Evolutionary conservation across 805 yeast species (phyloP).

Genomic region (Candida taoyuanica): DNA sequence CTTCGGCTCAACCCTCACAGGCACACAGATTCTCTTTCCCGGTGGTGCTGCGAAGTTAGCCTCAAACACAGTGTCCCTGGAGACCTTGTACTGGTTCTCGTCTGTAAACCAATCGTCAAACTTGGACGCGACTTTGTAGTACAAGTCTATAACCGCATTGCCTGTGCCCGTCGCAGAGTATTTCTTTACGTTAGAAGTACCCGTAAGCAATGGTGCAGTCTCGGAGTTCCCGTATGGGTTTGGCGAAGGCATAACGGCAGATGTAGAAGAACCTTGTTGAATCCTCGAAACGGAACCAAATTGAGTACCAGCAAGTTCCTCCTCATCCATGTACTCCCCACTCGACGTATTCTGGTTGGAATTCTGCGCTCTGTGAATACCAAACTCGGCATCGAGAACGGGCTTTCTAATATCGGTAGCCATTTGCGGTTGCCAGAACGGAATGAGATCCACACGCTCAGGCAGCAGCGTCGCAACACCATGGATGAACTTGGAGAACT

Average conservation of each 20-base stretch:
- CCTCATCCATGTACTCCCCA: slow-evolving; percentile 65
- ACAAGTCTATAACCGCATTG: slow-evolving; percentile 18
- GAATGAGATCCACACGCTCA: slow-evolving; percentile 76
- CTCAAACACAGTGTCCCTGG: slow-evolving; percentile 61
- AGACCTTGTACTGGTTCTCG: slow-evolving; percentile 49
- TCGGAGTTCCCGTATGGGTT: slow-evolving; percentile 22
- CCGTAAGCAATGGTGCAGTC: slow-evolving; percentile 29
- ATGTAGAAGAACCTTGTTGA: not conserved
- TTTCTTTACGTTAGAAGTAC: slow-evolving; percentile 11
- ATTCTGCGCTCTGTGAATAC: slow-evolving; percentile 25
- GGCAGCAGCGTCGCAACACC: slow-evolving; percentile 93
- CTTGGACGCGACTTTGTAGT: slow-evolving; percentile 19
- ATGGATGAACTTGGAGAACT: slow-evolving; percentile 94
- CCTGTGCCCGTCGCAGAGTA: slow-evolving; percentile 8
- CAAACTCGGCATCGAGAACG: slow-evolving; percentile 33
- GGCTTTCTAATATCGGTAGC: slow-evolving; percentile 92
- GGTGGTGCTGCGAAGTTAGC: slow-evolving; percentile 66
- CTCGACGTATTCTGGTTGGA: slow-evolving; percentile 32
- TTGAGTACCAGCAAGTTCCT: slow-evolving; percentile 50
- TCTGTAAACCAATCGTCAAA: slow-evolving; percentile 47
- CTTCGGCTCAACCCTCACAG: slow-evolving; percentile 96
- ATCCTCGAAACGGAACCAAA: slow-evolving; percentile 37
- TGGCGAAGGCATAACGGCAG: slow-evolving; percentile 11
- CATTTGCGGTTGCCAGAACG: slow-evolving; percentile 99
- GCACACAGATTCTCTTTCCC: slow-evolving; percentile 86